Conservation (phyloP, 805 yeast species). For the Wickerhamiella nectarea region DNA sequence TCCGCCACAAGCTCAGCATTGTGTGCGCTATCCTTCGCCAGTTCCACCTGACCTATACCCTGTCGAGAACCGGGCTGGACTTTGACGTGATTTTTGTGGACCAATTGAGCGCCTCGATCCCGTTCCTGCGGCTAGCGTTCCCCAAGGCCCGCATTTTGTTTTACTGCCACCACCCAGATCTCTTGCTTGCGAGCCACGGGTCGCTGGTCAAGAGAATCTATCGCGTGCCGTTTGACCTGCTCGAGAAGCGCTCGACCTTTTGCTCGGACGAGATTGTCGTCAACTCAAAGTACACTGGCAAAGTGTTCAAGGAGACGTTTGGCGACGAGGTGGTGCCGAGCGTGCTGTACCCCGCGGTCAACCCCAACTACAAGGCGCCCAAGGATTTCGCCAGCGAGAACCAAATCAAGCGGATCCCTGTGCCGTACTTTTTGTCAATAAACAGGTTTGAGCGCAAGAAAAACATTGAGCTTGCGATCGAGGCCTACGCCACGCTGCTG, state of each 20-base stretch:
- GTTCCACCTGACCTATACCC: conserved; percentile 40
- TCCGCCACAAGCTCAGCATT: conserved; percentile 58
- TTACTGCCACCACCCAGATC: conserved; percentile 96
- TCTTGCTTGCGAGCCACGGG: conserved; percentile 49
- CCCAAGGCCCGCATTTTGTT: conserved; percentile 45
- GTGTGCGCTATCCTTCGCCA: conserved; percentile 78
- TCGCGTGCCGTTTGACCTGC: conserved; percentile 67
- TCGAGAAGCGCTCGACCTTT: conserved; percentile 70
- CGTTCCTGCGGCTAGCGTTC: conserved; percentile 37
- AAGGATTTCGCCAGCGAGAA: conserved; percentile 5
- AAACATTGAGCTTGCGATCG: conserved; percentile 63
- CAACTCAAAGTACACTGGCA: conserved; percentile 70
- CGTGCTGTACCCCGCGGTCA: conserved; percentile 72
- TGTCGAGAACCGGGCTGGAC: conserved; percentile 32
- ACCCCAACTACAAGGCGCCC: conserved; percentile 19
- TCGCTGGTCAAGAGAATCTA: conserved; percentile 47
- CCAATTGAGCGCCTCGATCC: conserved; percentile 75
- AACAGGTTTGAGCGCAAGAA: conserved; percentile 86
- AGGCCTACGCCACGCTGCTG: conserved; percentile 41
- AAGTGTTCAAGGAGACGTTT: conserved; percentile 56
- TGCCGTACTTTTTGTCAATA: conserved; percentile 49
- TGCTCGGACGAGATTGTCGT: conserved; percentile 72
- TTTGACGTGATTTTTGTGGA: conserved; percentile 75
- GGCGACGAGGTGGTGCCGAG: conserved; percentile 29
- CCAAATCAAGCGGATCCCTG: conserved; percentile 8